Evolutionary conservation across 2,329 filamentous ascomycete species (phyloP), one percentile per base, ranked within the genome.

Genomic region (Ophiostoma triangulosporum): DNA sequence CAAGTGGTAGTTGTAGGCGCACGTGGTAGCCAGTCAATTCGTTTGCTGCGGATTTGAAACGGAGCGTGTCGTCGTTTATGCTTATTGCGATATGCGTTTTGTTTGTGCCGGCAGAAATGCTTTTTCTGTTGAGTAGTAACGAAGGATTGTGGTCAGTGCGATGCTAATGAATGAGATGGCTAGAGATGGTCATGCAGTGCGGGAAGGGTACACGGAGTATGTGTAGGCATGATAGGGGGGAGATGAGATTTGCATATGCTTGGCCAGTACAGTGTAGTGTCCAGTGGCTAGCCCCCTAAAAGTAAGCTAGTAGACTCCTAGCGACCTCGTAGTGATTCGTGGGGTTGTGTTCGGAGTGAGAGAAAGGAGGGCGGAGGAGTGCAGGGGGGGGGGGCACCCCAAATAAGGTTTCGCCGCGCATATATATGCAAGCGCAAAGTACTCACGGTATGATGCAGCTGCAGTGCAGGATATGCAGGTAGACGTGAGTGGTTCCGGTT

Each of bases 401-500:
- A 54, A 54, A 56, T 56, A 53, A 57, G 51, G 52, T 57, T 57
- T 56, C 51, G 56, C 43, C 55, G 32, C 40, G 49, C 49, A 46
- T 20, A 46, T 51, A 45, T 52, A 55, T 36, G 26, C 6, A 38
- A 12, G 22, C 36, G 54, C 48, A 53, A 50, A 49, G 35, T 8
- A 48, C 46, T 32, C 20, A 48, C 38, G 32, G 46, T 27, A 48
- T 51, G 48, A 51, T 48, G 50, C 50, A 52, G 48, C 32, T 35
- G 35, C 35, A 40, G 20, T 8, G 36, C 3, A 40, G 31, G 31
- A 8, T 12, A 40, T 40, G 46, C 46, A 48, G 29, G 46, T 33
- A 32, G 17, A 32, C 48, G 33, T 33, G 17, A 32, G 48, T 33
- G 43, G 38, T 24, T 50, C 38, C 51, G 32, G 51, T 56, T 51